These are phyloP conservation scores for Coemansia sp. DNA, from an alignment of 192 early-diverging fungal species.

Conservation along the genomic window DNA sequence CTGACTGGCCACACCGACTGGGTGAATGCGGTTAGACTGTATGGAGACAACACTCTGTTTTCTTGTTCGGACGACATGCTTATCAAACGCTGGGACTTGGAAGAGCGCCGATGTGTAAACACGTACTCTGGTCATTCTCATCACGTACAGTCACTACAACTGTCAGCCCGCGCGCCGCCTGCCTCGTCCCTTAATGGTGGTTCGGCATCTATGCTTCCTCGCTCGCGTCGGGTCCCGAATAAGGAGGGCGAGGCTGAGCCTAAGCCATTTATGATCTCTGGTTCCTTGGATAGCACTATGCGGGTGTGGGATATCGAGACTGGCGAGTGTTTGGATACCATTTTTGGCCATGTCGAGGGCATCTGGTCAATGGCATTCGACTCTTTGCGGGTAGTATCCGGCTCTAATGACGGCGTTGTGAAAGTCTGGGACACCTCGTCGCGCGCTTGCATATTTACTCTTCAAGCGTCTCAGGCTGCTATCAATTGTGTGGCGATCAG, in stretches of 20 bases:
- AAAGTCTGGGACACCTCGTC: conserved; percentile 79
- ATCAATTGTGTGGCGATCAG: conserved; percentile 82
- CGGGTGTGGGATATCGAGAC: conserved; percentile 89
- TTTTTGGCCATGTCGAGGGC: conserved; percentile 84
- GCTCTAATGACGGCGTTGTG: conserved; percentile 69
- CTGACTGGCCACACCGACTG: conserved; percentile 87
- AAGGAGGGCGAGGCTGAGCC: conserved; percentile 15
- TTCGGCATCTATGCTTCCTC: neutral
- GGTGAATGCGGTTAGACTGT: conserved; percentile 90
- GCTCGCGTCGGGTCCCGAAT: neutral
- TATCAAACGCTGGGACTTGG: conserved; percentile 83
- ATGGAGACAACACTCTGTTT: conserved; percentile 65
- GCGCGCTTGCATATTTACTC: conserved; percentile 68
- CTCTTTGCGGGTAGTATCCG: conserved; percentile 69
- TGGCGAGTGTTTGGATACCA: conserved; percentile 72
- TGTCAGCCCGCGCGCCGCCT: conserved; percentile 28
- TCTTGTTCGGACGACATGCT: conserved; percentile 91
- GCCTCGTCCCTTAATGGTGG: conserved; percentile 11
- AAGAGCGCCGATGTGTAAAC: conserved; percentile 65
- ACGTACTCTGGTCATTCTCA: conserved; percentile 73
- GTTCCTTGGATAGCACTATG: conserved; percentile 82
- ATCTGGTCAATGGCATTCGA: conserved; percentile 84
- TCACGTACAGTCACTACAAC: conserved; percentile 70
- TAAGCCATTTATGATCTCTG: conserved; percentile 71
- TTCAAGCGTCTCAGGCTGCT: conserved; percentile 66